Percentiles rank a stretch among this genome's conserved stretches.
Conservation (phyloP, 305 asterid genomes). For the Coffea humblotiana region DNA sequence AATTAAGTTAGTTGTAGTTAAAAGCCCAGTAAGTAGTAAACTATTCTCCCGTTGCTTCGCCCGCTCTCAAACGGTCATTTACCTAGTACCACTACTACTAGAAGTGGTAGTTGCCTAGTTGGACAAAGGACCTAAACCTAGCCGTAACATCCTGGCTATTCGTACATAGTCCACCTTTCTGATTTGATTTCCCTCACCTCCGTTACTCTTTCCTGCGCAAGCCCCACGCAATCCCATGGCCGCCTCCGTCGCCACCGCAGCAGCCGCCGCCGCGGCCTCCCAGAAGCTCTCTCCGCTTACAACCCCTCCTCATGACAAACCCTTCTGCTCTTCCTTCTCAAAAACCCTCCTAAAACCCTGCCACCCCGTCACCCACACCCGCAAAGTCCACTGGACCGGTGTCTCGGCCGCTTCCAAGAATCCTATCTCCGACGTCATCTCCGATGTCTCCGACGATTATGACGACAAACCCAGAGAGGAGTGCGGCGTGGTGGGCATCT, state of each 20-base stretch:
- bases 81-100: too few species aligned
- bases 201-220: not conserved
- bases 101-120: too few species aligned
- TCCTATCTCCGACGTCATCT: slow-evolving; percentile 38
- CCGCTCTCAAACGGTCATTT: too few species aligned
- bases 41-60: too few species aligned
- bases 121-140: too few species aligned
- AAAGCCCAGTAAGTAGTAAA: too few species aligned
- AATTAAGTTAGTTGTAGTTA: too few species aligned
- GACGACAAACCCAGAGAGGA: slow-evolving; percentile 82
- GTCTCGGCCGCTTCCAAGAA: slow-evolving; percentile 35
- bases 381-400: slow-evolving; percentile 26
- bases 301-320: not conserved
- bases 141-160: slow-evolving; percentile 37
- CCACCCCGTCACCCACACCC: slow-evolving; percentile 22
- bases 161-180: slow-evolving; percentile 34
- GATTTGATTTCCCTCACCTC: not conserved
- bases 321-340: slow-evolving; percentile 22
- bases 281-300: slow-evolving; percentile 32
- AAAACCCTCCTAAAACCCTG: slow-evolving; percentile 33
- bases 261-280: slow-evolving; percentile 7
- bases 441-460: slow-evolving; percentile 29
- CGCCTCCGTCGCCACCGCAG: slow-evolving; percentile 35
- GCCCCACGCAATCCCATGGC: slow-evolving; percentile 41
- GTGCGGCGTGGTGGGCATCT: slow-evolving; percentile 89